Conservation (phyloP, 768 basidiomycete species). For the Mycena metata region DNA sequence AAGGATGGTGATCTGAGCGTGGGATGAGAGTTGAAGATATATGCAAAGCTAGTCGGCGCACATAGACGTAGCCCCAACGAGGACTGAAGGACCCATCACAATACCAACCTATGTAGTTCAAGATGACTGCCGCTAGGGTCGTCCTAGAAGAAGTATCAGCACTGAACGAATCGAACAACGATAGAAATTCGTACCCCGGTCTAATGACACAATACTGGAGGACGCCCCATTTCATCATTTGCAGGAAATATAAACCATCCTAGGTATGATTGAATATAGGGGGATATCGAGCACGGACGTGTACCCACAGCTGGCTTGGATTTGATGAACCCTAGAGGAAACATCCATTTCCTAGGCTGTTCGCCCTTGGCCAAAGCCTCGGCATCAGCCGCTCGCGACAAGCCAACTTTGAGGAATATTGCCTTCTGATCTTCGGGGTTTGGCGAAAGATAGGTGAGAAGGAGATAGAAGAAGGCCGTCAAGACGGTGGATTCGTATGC, state of each 20-base stretch:
- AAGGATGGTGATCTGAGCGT: conserved; percentile 64
- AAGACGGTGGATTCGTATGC: conserved; percentile 83
- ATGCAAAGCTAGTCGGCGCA: conserved; percentile 45
- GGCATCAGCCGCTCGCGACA: conserved; percentile 69
- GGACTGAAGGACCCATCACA: conserved; percentile 80
- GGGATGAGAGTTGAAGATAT: background rate
- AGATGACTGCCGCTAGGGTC: conserved; percentile 71
- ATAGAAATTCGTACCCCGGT: conserved; percentile 57
- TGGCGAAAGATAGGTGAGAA: conserved; percentile 78
- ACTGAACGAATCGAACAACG: background rate
- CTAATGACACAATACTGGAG: conserved; percentile 80
- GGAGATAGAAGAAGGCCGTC: conserved; percentile 83
- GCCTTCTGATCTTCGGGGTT: conserved; percentile 71
- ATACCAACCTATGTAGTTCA: conserved; percentile 76
- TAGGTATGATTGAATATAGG: conserved; percentile 10
- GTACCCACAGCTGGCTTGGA: conserved; percentile 69
- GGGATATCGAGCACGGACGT: background rate
- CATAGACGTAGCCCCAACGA: conserved; percentile 78
- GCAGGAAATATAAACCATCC: conserved; percentile 68
- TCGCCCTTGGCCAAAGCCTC: conserved; percentile 59
- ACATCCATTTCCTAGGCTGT: conserved; percentile 71
- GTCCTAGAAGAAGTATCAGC: conserved; percentile 50
- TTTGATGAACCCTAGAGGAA: conserved; percentile 73
- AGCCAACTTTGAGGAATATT: conserved; percentile 68
- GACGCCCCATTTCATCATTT: conserved; percentile 83